Evolutionary conservation across 2,329 filamentous ascomycete species (phyloP).

Genomic region (Pyrenophora graminea): DNA sequence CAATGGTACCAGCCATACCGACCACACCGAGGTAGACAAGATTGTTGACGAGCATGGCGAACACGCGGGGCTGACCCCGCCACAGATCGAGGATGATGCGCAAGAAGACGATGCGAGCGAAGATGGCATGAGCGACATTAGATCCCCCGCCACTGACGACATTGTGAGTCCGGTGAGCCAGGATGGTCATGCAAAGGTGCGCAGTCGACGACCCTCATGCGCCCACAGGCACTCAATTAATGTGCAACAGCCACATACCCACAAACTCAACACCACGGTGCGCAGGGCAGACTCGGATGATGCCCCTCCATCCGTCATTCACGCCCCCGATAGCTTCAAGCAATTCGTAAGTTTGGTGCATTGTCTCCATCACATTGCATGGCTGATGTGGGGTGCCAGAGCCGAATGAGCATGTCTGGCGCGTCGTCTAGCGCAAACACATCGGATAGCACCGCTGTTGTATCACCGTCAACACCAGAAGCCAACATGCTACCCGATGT

Average conservation of each 20-base stretch:
- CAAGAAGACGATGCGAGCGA: conserved; percentile 59
- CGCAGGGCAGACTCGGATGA: conserved; percentile 65
- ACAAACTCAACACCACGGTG: conserved; percentile 52
- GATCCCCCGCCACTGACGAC: conserved; percentile 43
- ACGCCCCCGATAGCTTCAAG: conserved; percentile 81
- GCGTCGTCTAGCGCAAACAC: conserved; percentile 36
- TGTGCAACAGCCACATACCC: conserved; percentile 44
- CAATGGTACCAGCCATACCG: conserved; percentile 79
- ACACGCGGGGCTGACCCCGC: conserved; percentile 29
- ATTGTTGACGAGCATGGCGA: not conserved
- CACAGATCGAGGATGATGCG: conserved; percentile 73
- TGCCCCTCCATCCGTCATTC: conserved; percentile 86
- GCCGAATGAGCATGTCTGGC: conserved; percentile 34
- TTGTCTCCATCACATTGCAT: conserved; percentile 30
- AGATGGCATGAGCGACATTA: conserved; percentile 46
- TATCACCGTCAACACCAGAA: conserved; percentile 45
- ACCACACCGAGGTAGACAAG: conserved; percentile 67
- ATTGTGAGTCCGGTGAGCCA: conserved; percentile 43
- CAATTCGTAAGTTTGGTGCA: conserved; percentile 65
- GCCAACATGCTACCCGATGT: conserved; percentile 44
- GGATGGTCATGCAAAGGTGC: conserved; percentile 38
- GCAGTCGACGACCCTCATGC: conserved; percentile 5
- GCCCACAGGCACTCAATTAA: conserved; percentile 3
- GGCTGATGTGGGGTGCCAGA: conserved; percentile 38
- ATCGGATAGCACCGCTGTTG: conserved; percentile 44